phyloP scores from a whole-genome alignment of 192 early-diverging fungal species.

The Chytriomyces confervae region DNA sequence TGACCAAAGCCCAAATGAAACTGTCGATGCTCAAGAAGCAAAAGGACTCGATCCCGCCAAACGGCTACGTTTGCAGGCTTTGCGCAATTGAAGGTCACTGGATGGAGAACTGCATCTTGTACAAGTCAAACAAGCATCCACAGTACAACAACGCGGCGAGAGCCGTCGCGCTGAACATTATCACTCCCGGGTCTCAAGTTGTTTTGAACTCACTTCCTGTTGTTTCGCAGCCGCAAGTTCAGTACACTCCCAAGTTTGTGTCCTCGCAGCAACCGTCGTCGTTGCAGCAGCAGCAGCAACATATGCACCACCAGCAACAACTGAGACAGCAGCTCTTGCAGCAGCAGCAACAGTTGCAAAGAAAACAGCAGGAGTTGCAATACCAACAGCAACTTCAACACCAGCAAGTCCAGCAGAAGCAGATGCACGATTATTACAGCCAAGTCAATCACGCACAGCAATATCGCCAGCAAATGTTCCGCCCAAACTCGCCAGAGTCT shows the following conservation, averaged over 20 bases:
- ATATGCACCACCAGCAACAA: background rate
- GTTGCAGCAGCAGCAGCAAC: background rate
- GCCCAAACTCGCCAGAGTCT: background rate
- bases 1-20: constrained; percentile 19
- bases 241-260: constrained; percentile 26
- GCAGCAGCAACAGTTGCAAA: background rate
- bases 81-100: constrained; percentile 37
- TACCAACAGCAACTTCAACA: constrained; percentile 7
- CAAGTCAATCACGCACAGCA: background rate
- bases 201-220: constrained; percentile 26
- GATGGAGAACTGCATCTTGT: constrained; percentile 37
- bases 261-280: background rate
- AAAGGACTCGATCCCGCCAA: constrained; percentile 18
- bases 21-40: constrained; percentile 33
- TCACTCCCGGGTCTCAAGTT: constrained; percentile 16
- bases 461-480: background rate
- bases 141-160: constrained; percentile 35
- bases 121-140: constrained; percentile 34
- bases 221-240: constrained; percentile 12
- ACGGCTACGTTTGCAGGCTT: constrained; percentile 28
- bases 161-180: constrained; percentile 33
- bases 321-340: background rate
- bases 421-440: background rate
- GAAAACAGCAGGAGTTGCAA: background rate
- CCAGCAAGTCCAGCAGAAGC: background rate